These are phyloP conservation scores for Penicillium alfredii DNA, from an alignment of 495 filamentous ascomycete genomes.

Conservation along the genomic window DNA sequence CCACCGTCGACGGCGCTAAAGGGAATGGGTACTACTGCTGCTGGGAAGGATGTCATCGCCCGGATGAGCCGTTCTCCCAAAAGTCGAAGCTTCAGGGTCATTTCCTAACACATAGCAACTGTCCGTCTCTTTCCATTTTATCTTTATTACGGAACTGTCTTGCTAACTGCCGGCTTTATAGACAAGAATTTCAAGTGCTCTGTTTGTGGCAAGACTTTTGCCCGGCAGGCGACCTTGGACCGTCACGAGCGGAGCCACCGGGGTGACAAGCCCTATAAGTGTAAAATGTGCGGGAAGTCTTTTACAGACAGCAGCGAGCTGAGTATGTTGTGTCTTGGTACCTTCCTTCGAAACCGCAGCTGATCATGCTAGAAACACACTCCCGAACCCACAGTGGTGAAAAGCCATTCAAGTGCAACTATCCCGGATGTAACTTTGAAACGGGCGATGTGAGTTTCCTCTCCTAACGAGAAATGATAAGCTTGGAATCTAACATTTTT, in stretches of 20 bases:
- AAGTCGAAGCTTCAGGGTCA: slow-evolving; percentile 48
- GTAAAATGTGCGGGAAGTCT: slow-evolving; percentile 38
- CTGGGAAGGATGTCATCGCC: slow-evolving; percentile 43
- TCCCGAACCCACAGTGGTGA: slow-evolving; percentile 47
- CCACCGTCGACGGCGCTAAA: slow-evolving; percentile 37
- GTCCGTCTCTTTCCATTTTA: slow-evolving; percentile 17
- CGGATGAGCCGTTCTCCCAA: slow-evolving; percentile 43
- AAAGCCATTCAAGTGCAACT: slow-evolving; percentile 47
- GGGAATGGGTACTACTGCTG: slow-evolving; percentile 45
- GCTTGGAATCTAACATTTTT: slow-evolving; percentile 3
- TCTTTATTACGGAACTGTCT: neutral
- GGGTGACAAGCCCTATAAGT: slow-evolving; percentile 46
- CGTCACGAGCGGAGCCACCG: slow-evolving; percentile 50
- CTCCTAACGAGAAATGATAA: neutral
- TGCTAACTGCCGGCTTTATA: slow-evolving; percentile 13
- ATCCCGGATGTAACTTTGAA: slow-evolving; percentile 42
- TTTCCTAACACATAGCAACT: slow-evolving; percentile 45
- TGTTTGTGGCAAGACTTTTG: slow-evolving; percentile 44
- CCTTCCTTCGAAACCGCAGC: neutral
- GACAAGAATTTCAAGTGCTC: slow-evolving; percentile 44
- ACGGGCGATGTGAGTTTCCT: slow-evolving; percentile 39
- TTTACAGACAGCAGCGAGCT: slow-evolving; percentile 47
- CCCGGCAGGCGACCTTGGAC: slow-evolving; percentile 42
- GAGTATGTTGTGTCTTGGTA: slow-evolving; percentile 26
- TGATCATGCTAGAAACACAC: slow-evolving; percentile 40